Evolutionary conservation across 1,284 basidiomycete genomes (phyloP), one percentile per base, ranked within the genome.

Genomic region (Papiliotrema fonsecae): DNA sequence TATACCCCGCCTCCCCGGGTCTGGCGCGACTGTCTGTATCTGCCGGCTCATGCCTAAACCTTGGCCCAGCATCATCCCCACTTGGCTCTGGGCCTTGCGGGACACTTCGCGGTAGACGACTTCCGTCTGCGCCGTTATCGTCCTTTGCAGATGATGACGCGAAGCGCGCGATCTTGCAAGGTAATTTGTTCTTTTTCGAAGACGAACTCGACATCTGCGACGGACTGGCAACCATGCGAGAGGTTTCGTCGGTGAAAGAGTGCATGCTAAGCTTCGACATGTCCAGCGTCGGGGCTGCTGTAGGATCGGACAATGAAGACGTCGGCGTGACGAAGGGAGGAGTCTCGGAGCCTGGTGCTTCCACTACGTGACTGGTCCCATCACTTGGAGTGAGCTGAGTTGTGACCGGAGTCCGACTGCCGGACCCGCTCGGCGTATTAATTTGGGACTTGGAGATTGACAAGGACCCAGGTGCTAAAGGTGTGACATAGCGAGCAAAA

Each of bases 1-100:
- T 69, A 58, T 88, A 81, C 0, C 88, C 89, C 10, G 88, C 87
- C 42, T 64, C 73, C 65, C 54, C 80, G 65, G 51, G 75, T 60
- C 37, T 53, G 0, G 64, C 65, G 21, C 49, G 51, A 31, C 48
- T 53, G 26, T 64, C 60, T n/a, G 56, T 42, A 28, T 57, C 28
- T n/a, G 50, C 52, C 62, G 35, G 47, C 34, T 64, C 40, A n/a
- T 61, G 64, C 22, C 67, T 54, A 56, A 82, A 81, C 26, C 78
- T 62, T 4, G 78, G 77, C 13, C 77, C 79, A 28, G 67, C 79
- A 27, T 81, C 79, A 50, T 80, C 79, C 22, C 57, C 65, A 43
- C 42, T 52, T 6, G 40, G 22, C 16, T n/a, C 42, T 10, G 32
- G 13, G 9, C 30, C 26, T 27, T 26, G 22, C 18, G 6, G 25